Base-by-base conservation (phyloP, 2,329 filamentous ascomycete species). In the Microdochium paspali region DNA sequence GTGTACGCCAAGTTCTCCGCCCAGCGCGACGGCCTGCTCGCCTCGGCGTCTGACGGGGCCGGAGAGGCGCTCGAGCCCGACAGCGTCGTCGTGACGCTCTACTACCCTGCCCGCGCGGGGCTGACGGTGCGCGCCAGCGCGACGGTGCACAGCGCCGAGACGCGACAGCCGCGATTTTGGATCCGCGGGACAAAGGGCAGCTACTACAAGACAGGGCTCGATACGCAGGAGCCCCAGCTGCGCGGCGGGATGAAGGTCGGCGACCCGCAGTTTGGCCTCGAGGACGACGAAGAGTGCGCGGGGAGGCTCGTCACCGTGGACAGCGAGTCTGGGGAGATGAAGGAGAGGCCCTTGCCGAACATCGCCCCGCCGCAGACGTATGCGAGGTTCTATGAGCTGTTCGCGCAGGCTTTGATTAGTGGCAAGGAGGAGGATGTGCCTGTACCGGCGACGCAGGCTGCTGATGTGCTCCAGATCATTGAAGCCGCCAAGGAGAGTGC, bases 221-320 rank as follows among this genome's bases (percentile, higher is more conserved):
- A 93, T 61, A 69, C 80, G 1, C 87, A 91, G 64, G 87, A 93
- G 67, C 79, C 82, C 48, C 84, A 89, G 62, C 73, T 90, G 46
- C 78, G 78, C 61, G 71, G 67, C 2, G 86, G 86, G 9, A 64
- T 77, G 54, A 75, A 72, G 61, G 80, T 81, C 6, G 72, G 73
- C 0, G 80, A 87, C 48, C 61, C 71, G 3, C 74, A 68, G 3
- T 90, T 87, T 58, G 87, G 83, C 2, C 62, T 76, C 32, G 87
- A 90, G 57, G 23, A 24, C 42, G 69, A 72, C 10, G 67, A 71
- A 45, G 69, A 76, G 32, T 71, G 73, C 54, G 76, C 79, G 47
- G 82, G 84, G 52, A 74, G 61, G 49, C 64, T 90, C 52, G 77
- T 79, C 7, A 69, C 77, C 4, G 62, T 83, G 2, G 68, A 71